These are phyloP conservation scores for Thalassia testudinum DNA, from an alignment of 116 monocot genomes.

Conservation along the genomic window DNA sequence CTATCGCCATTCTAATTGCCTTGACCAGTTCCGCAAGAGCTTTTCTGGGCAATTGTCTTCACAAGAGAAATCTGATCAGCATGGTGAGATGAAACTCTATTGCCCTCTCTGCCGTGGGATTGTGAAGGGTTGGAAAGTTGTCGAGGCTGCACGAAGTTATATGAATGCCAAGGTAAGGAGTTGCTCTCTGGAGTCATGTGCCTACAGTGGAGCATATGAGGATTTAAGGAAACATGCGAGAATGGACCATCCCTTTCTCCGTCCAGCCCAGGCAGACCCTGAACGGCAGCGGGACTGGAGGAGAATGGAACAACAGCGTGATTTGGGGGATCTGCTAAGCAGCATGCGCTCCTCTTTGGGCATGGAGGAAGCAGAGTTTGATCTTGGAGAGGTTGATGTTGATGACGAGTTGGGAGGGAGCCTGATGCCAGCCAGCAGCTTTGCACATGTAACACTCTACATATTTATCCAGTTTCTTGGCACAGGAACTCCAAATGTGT, in stretches of 20 bases:
- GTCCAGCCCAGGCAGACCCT: slow-evolving; percentile 50
- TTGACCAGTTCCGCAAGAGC: slow-evolving; percentile 63
- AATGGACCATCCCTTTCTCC: slow-evolving; percentile 34
- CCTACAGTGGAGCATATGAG: slow-evolving; percentile 31
- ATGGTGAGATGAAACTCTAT: slow-evolving; percentile 9
- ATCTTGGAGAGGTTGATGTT: too few species aligned
- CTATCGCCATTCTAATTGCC: slow-evolving; percentile 72
- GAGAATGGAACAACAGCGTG: slow-evolving; percentile 51
- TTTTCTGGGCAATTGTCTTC: slow-evolving; percentile 9
- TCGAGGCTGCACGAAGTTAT: slow-evolving; percentile 31
- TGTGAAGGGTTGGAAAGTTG: slow-evolving; percentile 33
- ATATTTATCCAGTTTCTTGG: too few species aligned
- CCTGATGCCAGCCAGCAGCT: too few species aligned
- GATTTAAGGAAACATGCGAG: slow-evolving; percentile 75
- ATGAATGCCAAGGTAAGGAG: slow-evolving; percentile 48
- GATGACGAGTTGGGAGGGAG: too few species aligned
- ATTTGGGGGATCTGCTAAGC: slow-evolving; percentile 57
- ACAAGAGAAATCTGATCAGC: slow-evolving; percentile 3
- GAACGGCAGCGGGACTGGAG: slow-evolving; percentile 58
- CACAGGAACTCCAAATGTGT: too few species aligned
- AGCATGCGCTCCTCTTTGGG: slow-evolving; percentile 31
- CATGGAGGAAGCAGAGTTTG: background rate
- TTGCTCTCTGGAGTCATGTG: slow-evolving; percentile 65
- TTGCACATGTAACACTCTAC: too few species aligned
- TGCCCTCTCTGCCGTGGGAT: slow-evolving; percentile 71